Percentiles rank a stretch among this genome's conserved stretches.
phyloP scores from a whole-genome alignment of 2,329 filamentous ascomycete genomes.

The Pseudonectria buxi region DNA sequence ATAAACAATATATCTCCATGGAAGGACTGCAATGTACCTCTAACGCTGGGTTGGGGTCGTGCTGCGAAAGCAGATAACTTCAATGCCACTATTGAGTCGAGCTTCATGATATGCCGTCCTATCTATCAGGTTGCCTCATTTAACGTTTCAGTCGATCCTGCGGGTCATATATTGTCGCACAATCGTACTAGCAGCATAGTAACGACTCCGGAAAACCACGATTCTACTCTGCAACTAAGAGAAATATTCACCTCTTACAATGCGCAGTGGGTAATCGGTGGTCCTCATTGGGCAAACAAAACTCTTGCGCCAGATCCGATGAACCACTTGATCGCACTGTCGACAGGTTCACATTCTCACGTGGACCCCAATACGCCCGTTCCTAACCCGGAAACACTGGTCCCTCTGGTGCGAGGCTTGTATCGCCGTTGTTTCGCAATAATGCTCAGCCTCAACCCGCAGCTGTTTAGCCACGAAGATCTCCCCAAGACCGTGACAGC shows the following conservation, averaged over 20 bases:
- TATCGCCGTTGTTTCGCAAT: conserved; percentile 21
- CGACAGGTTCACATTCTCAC: conserved; percentile 20
- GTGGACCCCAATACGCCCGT: conserved; percentile 24
- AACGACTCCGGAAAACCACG: conserved; percentile 9
- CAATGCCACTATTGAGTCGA: conserved; percentile 11
- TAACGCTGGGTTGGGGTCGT: conserved; percentile 20
- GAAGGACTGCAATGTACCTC: conserved; percentile 5
- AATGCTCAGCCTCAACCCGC: conserved; percentile 34
- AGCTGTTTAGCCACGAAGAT: conserved; percentile 27
- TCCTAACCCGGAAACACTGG: conserved; percentile 14
- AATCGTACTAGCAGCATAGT: conserved; percentile 7
- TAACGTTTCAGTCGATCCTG: conserved; percentile 23
- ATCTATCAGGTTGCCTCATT: conserved; percentile 28
- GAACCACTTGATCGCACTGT: conserved; percentile 37
- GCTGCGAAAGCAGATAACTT: background rate
- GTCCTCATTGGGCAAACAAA: conserved; percentile 41
- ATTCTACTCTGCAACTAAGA: conserved; percentile 8
- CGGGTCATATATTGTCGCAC: conserved; percentile 20
- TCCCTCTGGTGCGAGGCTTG: conserved; percentile 10
- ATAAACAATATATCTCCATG: background rate
- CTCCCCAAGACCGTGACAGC: conserved; percentile 5
- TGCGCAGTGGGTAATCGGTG: background rate
- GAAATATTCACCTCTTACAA: conserved; percentile 8
- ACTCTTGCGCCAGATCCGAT: conserved; percentile 36
- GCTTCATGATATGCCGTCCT: conserved; percentile 19